These are phyloP conservation scores for Styphnolobium japonicum DNA, from an alignment of 306 rosid species.

Conservation along the genomic window DNA sequence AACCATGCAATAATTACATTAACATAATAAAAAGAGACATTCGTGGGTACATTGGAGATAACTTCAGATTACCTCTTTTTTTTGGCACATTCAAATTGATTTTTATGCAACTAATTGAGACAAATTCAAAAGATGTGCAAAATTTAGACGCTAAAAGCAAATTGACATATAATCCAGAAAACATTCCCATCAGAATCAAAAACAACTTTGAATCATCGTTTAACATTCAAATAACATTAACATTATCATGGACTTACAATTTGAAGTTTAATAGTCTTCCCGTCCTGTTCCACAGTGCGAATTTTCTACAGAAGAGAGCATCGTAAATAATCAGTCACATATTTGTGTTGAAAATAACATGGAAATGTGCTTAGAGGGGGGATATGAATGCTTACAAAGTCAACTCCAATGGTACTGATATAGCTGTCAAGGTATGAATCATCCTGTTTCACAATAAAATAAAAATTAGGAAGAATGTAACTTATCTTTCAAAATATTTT, in stretches of 20 bases:
- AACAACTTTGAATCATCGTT: background rate
- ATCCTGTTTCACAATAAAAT: constrained; percentile 55
- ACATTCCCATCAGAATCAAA: constrained; percentile 14
- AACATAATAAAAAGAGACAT: background rate
- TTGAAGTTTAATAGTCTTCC: constrained; percentile 92
- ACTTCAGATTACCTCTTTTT: background rate
- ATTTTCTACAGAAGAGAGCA: constrained; percentile 62
- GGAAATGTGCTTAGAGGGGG: background rate
- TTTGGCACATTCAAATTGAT: background rate
- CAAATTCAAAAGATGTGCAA: background rate
- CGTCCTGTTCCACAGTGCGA: constrained; percentile 92
- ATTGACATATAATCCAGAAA: background rate
- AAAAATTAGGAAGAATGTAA: constrained; percentile 8
- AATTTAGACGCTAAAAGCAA: constrained; percentile 11
- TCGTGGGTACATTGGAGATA: background rate
- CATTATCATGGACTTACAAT: constrained; percentile 51
- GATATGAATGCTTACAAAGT: constrained; percentile 71
- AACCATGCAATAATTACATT: background rate
- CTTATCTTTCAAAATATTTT: background rate
- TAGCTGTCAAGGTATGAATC: constrained; percentile 99
- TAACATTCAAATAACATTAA: constrained; percentile 8
- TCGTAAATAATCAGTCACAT: constrained; percentile 20
- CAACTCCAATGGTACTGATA: constrained; percentile 99
- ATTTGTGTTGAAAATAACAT: background rate
- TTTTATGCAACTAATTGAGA: background rate